Percentiles rank a stretch among this genome's conserved stretches.
Conservation (phyloP, 768 basidiomycete genomes). For the Pilatotrama ljubarskyi region DNA sequence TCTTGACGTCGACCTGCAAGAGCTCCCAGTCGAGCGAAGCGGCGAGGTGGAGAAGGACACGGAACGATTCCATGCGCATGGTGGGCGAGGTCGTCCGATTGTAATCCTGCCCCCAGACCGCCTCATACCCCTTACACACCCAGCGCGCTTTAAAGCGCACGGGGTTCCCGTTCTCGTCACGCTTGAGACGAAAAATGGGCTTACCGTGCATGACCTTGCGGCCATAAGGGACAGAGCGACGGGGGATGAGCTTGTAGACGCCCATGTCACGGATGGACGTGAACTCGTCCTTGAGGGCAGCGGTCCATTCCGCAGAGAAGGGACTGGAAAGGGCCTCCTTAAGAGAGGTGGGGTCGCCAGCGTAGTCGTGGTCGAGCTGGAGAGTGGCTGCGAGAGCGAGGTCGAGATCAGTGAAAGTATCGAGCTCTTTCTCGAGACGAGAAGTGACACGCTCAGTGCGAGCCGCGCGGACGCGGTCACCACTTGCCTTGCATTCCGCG, state of each 20-base stretch:
- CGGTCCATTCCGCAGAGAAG: constrained; percentile 22
- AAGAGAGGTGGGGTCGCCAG: constrained; percentile 22
- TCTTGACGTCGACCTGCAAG: constrained; percentile 42
- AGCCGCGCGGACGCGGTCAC: constrained; percentile 6
- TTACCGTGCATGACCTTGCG: constrained; percentile 2
- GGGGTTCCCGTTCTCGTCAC: constrained; percentile 23
- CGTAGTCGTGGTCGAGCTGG: constrained; percentile 18
- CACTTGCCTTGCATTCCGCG: constrained; percentile 7
- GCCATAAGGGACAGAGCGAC: constrained; percentile 21
- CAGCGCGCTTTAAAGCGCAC: constrained; percentile 35
- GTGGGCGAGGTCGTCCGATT: constrained; percentile 43
- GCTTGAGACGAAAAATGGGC: constrained; percentile 33
- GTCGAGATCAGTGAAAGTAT: not conserved
- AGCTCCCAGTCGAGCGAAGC: constrained; percentile 37
- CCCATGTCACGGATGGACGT: constrained; percentile 10
- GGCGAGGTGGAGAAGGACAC: constrained; percentile 38
- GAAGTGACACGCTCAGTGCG: not conserved
- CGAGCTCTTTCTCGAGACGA: not conserved
- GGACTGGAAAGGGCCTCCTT: constrained; percentile 23
- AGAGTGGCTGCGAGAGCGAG: constrained; percentile 21
- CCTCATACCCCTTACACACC: constrained; percentile 45
- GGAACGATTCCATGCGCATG: constrained; percentile 40
- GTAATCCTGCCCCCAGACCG: constrained; percentile 44
- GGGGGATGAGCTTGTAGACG: constrained; percentile 25
- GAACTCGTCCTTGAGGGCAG: constrained; percentile 28